Conservation (phyloP, 176 grass and related monocot genomes). For the Coix lacrymajobi region DNA sequence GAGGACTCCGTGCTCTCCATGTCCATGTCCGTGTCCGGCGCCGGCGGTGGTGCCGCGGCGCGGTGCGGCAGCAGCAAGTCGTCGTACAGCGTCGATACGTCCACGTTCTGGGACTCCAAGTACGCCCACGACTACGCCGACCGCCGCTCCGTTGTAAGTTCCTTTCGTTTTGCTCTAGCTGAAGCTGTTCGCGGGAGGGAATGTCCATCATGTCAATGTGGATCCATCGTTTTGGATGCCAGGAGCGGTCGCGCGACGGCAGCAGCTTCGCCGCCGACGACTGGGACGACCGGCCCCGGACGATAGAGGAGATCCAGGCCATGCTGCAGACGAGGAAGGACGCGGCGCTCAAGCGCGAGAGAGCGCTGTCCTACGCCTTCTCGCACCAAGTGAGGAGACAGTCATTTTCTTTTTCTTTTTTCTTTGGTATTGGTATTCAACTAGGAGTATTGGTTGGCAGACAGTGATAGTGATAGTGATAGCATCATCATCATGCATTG, state of each 20-base stretch:
- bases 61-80: conserved; percentile 73
- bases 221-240: neutral
- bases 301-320: conserved; percentile 89
- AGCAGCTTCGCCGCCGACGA: conserved; percentile 83
- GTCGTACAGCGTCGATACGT: conserved; percentile 72
- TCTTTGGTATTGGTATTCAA: neutral
- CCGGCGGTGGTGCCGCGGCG: neutral
- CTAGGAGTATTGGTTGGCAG: neutral
- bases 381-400: conserved; percentile 43
- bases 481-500: neutral
- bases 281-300: conserved; percentile 81
- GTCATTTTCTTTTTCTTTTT: neutral
- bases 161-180: neutral
- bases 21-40: neutral
- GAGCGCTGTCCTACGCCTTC: conserved; percentile 85
- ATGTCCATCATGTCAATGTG: neutral
- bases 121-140: conserved; percentile 73
- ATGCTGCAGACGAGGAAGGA: conserved; percentile 81
- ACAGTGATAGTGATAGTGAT: neutral
- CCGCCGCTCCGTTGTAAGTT: conserved; percentile 60
- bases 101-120: conserved; percentile 70
- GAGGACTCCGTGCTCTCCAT: conserved; percentile 38
- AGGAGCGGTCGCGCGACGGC: conserved; percentile 79
- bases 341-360: conserved; percentile 80
- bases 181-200: too few relatives aligned